Conservation (phyloP, 1,284 basidiomycete species). For the Thecaphora thlaspeos region DNA sequence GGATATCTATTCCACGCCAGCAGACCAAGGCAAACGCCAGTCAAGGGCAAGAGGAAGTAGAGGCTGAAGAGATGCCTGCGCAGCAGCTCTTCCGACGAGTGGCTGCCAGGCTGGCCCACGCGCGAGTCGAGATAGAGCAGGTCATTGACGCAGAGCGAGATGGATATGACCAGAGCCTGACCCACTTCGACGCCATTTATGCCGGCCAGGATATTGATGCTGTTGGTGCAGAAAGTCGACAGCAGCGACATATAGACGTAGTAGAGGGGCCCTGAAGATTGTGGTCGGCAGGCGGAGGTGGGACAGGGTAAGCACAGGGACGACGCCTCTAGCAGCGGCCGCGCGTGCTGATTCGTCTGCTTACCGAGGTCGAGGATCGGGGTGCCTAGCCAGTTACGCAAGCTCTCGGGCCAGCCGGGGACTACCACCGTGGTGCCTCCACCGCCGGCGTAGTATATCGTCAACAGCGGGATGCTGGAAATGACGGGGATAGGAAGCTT, state of each 20-base stretch:
- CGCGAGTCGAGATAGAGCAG: constrained; percentile 67
- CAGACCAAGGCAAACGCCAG: constrained; percentile 84
- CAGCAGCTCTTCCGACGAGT: constrained; percentile 66
- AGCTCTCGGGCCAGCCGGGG: constrained; percentile 62
- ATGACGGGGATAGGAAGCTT: constrained; percentile 94
- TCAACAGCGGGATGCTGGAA: constrained; percentile 86
- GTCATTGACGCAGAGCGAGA: constrained; percentile 88
- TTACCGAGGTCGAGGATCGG: constrained; percentile 82
- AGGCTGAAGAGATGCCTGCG: constrained; percentile 89
- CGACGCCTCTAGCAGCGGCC: too few species aligned
- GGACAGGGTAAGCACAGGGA: too few species aligned
- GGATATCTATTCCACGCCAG: constrained; percentile 66
- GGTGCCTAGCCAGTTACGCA: constrained; percentile 62
- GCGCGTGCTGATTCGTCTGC: constrained; percentile 1
- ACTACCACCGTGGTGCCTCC: constrained; percentile 94
- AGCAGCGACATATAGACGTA: constrained; percentile 94
- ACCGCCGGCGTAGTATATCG: constrained; percentile 92
- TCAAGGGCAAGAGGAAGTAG: constrained; percentile 92
- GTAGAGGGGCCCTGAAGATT: constrained; percentile 75
- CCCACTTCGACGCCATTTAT: constrained; percentile 90
- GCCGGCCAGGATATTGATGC: constrained; percentile 97
- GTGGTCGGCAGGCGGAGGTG: too few species aligned
- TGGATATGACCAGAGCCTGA: constrained; percentile 87
- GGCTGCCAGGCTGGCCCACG: constrained; percentile 33
- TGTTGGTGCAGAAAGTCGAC: constrained; percentile 95